Base-by-base conservation (phyloP, 208 protist genomes). In the Leishmania turanica region DNA sequence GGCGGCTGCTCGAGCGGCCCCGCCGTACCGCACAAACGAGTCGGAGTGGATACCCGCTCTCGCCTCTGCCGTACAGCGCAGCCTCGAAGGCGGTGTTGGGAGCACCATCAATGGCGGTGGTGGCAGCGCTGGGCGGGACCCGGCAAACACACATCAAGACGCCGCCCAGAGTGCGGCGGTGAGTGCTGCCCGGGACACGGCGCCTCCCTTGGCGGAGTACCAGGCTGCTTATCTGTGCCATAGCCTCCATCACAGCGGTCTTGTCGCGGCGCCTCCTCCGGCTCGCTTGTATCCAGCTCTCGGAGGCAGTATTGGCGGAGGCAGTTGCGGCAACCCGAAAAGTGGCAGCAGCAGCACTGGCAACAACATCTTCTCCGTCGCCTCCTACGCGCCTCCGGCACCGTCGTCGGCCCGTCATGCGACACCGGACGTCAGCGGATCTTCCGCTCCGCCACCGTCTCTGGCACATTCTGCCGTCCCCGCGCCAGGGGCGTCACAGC, bases 11-110 rank as follows among this genome's bases (percentile, higher is more conserved):
- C 17, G 51, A n/a, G 37, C 60, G 13, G 47, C 81, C n/a, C 53
- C 73, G 13, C 86, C 86, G 19, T 89, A 85, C 51, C 82, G 80
- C 70, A 86, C 84, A 31, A 89, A 89, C 47, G 34, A 47, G 21
- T 27, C 40, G 13, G 79, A 86, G 42, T 89, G 86, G 86, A 31
- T 83, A 9, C 47, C 69, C 7, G 70, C 77, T 3, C 73, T 89
- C 7, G 21, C 83, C 27, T 60, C 8, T 34, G 86, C 82, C 7
- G 80, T 58, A 9, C 77, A 78, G 56, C 31, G 37, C 37, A 77
- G 56, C 27, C 53, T 77, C 40, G 56, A 49, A 49, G 74, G 74
- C 40, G 53, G 74, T 47, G 54, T 31, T 34, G 21, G 21, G 66
- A 49, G 49, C 19, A 45, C n/a, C 72, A 34, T n/a, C 72, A 49